A percentile compares a stretch with the other conserved stretches of the same genome.
phyloP scores from a whole-genome alignment of 306 rosid genomes.

The Casuarina cunninghamiana region DNA sequence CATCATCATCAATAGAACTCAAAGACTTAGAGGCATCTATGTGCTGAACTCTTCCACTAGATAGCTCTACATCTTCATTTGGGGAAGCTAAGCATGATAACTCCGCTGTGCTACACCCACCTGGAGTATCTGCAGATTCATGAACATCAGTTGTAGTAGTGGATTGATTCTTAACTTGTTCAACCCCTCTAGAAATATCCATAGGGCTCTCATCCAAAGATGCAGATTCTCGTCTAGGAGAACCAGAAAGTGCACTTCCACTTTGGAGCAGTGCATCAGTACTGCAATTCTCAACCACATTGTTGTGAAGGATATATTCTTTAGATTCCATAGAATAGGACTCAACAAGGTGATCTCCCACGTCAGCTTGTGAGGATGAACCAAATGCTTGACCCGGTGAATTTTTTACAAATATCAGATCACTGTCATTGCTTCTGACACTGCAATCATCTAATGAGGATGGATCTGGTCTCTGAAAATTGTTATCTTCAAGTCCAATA shows the following conservation, averaged over 20 bases:
- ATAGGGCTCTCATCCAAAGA: conserved; percentile 35
- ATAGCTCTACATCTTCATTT: conserved; percentile 52
- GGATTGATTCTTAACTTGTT: conserved; percentile 35
- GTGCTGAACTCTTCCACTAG: conserved; percentile 42
- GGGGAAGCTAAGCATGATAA: conserved; percentile 40
- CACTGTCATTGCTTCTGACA: conserved; percentile 37
- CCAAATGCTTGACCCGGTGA: conserved; percentile 34
- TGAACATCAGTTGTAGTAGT: conserved; percentile 31
- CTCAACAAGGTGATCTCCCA: conserved; percentile 34
- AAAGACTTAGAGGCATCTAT: conserved; percentile 53
- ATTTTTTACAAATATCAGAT: conserved; percentile 34
- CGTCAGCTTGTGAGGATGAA: conserved; percentile 37
- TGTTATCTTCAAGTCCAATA: conserved; percentile 32
- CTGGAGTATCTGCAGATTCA: conserved; percentile 43
- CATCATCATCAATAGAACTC: conserved; percentile 65
- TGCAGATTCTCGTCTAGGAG: conserved; percentile 36
- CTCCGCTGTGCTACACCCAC: conserved; percentile 37
- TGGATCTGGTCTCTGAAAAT: conserved; percentile 40
- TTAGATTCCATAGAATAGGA: conserved; percentile 36
- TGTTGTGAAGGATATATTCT: conserved; percentile 37
- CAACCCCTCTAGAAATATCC: conserved; percentile 36
- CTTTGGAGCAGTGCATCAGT: conserved; percentile 35
- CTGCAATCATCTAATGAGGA: conserved; percentile 40
- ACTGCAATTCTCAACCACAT: conserved; percentile 40
- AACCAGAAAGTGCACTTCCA: conserved; percentile 42